A percentile compares a stretch with the other conserved stretches of the same genome.
phyloP scores from a whole-genome alignment of 192 early-diverging fungal species.

The Rhizoclosmatium sp. region DNA sequence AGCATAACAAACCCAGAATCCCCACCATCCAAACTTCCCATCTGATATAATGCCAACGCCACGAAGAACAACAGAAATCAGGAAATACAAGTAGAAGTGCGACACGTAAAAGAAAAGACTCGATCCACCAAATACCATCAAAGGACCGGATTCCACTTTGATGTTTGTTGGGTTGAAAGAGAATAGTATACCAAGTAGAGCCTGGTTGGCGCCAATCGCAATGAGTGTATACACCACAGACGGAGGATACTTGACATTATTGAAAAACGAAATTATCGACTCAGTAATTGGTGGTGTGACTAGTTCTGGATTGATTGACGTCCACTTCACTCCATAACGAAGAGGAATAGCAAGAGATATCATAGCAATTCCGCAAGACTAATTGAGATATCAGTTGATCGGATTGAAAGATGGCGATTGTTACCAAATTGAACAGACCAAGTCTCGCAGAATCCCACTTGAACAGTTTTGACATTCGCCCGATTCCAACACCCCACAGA shows the following conservation, averaged over 20 bases:
- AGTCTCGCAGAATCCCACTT: slow-evolving; percentile 14
- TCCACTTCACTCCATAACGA: slow-evolving; percentile 41
- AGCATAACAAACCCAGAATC: slow-evolving; percentile 21
- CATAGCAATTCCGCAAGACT: slow-evolving; percentile 36
- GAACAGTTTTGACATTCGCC: slow-evolving; percentile 17
- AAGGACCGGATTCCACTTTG: neutral
- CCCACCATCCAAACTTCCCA: neutral
- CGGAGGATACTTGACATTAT: slow-evolving; percentile 55
- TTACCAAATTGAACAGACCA: slow-evolving; percentile 41
- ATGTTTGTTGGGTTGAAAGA: slow-evolving; percentile 8
- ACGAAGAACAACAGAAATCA: neutral
- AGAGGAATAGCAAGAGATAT: slow-evolving; percentile 44
- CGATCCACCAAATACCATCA: slow-evolving; percentile 11
- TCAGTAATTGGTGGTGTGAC: slow-evolving; percentile 32
- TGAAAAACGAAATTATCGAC: slow-evolving; percentile 49
- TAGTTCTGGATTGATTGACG: slow-evolving; percentile 52
- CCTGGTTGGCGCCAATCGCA: slow-evolving; percentile 44
- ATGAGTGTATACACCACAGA: slow-evolving; percentile 45
- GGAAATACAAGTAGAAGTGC: slow-evolving; percentile 17
- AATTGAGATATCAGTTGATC: neutral
- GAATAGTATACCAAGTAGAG: slow-evolving; percentile 38
- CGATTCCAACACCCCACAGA: slow-evolving; percentile 47
- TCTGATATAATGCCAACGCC: neutral
- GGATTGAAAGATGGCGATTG: neutral
- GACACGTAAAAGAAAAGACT: slow-evolving; percentile 27